These are phyloP conservation scores for Cryphonectria nitschkei DNA, from an alignment of 2,329 filamentous ascomycete genomes.

Conservation along the genomic window DNA sequence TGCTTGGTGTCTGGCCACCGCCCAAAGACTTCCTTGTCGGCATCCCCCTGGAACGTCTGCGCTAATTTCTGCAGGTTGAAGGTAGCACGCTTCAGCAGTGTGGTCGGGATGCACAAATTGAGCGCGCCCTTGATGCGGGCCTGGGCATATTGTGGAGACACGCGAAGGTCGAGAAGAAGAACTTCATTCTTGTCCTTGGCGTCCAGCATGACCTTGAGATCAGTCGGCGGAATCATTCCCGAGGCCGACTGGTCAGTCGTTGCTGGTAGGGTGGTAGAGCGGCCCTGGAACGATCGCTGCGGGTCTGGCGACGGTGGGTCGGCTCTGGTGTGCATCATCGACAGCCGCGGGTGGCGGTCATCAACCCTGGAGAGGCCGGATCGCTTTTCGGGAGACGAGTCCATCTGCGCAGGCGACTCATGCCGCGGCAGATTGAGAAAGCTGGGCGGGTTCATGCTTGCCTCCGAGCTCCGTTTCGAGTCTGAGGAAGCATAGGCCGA, in stretches of 20 bases:
- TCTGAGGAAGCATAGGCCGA: slow-evolving; percentile 60
- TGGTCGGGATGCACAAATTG: slow-evolving; percentile 94
- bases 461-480: slow-evolving; percentile 56
- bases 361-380: slow-evolving; percentile 47
- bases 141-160: slow-evolving; percentile 78
- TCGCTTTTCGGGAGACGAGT: slow-evolving; percentile 42
- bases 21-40: slow-evolving; percentile 73
- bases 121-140: slow-evolving; percentile 79
- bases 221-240: slow-evolving; percentile 55
- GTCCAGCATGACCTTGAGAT: slow-evolving; percentile 61
- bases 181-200: slow-evolving; percentile 47
- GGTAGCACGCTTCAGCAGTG: slow-evolving; percentile 84
- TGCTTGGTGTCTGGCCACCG: slow-evolving; percentile 74
- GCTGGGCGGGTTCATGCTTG: slow-evolving; percentile 47
- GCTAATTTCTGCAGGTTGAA: slow-evolving; percentile 88
- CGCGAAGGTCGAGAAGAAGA: slow-evolving; percentile 82
- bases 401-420: slow-evolving; percentile 50
- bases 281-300: slow-evolving; percentile 38
- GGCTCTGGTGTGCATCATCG: slow-evolving; percentile 52
- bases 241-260: slow-evolving; percentile 51
- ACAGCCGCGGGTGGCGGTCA: slow-evolving; percentile 58
- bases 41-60: slow-evolving; percentile 78
- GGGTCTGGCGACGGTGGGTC: slow-evolving; percentile 45
- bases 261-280: slow-evolving; percentile 54
- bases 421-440: slow-evolving; percentile 47